Evolutionary conservation across 2,329 filamentous ascomycete genomes (phyloP).

Genomic region (Drechslerella dactyloides): DNA sequence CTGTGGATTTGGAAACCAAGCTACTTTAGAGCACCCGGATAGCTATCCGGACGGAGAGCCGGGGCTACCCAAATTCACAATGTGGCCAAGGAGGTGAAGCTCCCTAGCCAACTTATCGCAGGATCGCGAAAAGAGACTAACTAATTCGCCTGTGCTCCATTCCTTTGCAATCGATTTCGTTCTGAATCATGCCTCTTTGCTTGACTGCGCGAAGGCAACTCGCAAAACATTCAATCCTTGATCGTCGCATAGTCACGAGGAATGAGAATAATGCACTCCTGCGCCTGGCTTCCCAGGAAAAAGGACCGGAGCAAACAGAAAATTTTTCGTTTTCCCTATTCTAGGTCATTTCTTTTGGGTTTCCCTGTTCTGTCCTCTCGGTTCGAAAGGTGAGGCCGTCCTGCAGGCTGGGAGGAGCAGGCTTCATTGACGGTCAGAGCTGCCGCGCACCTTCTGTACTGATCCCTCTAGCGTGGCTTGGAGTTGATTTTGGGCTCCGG

Average conservation of each 20-base stretch:
- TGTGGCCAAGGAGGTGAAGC: conserved; percentile 20
- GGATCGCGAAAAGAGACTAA: conserved; percentile 18
- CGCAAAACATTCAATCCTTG: not conserved
- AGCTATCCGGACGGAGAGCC: conserved; percentile 24
- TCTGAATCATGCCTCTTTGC: not conserved
- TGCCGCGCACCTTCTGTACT: conserved; percentile 30
- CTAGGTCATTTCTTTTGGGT: not conserved
- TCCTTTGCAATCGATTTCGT: conserved; percentile 27
- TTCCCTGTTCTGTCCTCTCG: too few species aligned
- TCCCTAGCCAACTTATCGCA: conserved; percentile 32
- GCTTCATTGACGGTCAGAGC: too few species aligned
- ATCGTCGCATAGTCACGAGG: not conserved
- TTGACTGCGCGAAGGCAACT: not conserved
- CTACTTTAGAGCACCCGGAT: conserved; percentile 17
- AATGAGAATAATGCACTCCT: not conserved
- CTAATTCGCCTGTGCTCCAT: conserved; percentile 15
- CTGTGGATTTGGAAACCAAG: conserved; percentile 5
- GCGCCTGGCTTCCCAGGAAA: not conserved
- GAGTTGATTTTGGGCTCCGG: conserved; percentile 10
- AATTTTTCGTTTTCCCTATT: not conserved
- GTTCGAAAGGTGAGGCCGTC: not conserved
- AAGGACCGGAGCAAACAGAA: not conserved
- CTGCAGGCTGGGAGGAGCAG: not conserved
- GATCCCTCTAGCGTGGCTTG: conserved; percentile 24
- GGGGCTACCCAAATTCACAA: conserved; percentile 22